A percentile compares a stretch with the other conserved stretches of the same genome.
Evolutionary conservation across 1,284 basidiomycete species (phyloP).

Genomic region (Hypsizygus ulmarius): DNA sequence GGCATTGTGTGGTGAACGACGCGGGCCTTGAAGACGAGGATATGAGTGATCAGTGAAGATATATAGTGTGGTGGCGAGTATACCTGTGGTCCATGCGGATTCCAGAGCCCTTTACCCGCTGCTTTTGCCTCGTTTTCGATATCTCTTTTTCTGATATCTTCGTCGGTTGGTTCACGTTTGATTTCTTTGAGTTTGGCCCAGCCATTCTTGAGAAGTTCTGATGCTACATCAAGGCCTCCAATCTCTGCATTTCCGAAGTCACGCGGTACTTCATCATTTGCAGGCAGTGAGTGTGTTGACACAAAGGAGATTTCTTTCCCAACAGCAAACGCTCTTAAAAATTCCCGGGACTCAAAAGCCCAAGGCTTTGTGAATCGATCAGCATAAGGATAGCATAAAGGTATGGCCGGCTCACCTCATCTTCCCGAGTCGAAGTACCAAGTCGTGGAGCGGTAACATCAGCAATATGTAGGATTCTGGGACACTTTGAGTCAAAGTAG

Average conservation of each 20-base stretch:
- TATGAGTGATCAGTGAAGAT: background rate
- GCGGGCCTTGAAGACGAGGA: constrained; percentile 51
- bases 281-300: constrained; percentile 70
- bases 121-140: constrained; percentile 79
- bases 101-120: constrained; percentile 84
- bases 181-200: constrained; percentile 93
- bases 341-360: constrained; percentile 93
- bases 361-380: constrained; percentile 55
- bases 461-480: constrained; percentile 81
- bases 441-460: constrained; percentile 80
- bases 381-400: background rate
- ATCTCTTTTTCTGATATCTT: constrained; percentile 72
- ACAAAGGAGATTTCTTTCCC: constrained; percentile 87
- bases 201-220: constrained; percentile 79
- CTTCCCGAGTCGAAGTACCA: constrained; percentile 78
- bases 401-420: constrained; percentile 61
- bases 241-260: constrained; percentile 77
- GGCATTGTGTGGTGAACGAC: constrained; percentile 88
- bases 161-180: constrained; percentile 75
- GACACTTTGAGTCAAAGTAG: constrained; percentile 14
- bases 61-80: constrained; percentile 18
- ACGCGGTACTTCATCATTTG: constrained; percentile 67
- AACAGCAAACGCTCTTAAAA: constrained; percentile 79
- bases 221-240: constrained; percentile 69
- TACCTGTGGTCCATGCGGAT: constrained; percentile 78